These are phyloP conservation scores for Sedum album DNA, from an alignment of 164 flowering plant species.

Conservation along the genomic window DNA sequence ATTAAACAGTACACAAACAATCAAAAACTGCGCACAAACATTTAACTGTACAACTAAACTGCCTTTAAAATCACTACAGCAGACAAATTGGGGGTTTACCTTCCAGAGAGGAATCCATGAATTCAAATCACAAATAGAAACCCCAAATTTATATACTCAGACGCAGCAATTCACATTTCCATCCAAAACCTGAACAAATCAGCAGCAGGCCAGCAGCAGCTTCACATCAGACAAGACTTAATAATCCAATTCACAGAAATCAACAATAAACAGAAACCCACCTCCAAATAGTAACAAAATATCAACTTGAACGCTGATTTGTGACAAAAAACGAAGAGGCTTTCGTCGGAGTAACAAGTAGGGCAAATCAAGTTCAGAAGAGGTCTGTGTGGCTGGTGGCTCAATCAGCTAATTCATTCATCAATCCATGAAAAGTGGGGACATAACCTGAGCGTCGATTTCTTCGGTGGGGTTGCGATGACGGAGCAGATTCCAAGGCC, in stretches of 20 bases:
- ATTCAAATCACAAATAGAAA: neutral
- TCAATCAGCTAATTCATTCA: neutral
- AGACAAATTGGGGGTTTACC: neutral
- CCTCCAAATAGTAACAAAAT: neutral
- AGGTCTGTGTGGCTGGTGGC: neutral
- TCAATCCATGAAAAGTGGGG: neutral
- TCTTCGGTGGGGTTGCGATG: neutral
- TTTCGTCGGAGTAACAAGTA: neutral
- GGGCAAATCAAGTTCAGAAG: too few species aligned
- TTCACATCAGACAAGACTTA: neutral
- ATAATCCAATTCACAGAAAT: neutral
- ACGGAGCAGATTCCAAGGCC: neutral
- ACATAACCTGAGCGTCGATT: neutral
- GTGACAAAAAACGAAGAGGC: neutral
- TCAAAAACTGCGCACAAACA: neutral
- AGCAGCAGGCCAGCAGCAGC: too few species aligned
- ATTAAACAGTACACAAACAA: neutral
- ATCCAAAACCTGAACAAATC: neutral
- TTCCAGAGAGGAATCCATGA: conserved; percentile 4
- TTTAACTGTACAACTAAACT: neutral
- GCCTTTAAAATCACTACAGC: neutral
- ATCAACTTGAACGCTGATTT: neutral
- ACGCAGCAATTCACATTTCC: neutral
- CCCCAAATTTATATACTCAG: neutral
- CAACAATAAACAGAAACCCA: neutral